Percentiles rank a stretch among this genome's conserved stretches.
These are phyloP conservation scores for Niebla homalea DNA, from an alignment of 495 filamentous ascomycete species.

Conservation along the genomic window DNA sequence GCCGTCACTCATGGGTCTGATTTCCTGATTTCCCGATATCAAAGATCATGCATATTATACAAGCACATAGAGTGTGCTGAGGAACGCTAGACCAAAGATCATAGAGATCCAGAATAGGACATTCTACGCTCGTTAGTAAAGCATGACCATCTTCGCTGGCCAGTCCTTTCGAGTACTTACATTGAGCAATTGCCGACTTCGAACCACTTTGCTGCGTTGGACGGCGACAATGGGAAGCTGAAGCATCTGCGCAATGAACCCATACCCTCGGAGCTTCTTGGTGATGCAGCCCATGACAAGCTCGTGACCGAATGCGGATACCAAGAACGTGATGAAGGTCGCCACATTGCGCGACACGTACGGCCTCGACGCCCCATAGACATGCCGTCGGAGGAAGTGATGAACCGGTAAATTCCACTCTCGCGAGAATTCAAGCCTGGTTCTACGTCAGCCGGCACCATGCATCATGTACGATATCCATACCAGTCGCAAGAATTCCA, in stretches of 20 bases:
- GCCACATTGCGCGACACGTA: conserved; percentile 67
- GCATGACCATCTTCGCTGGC: neutral
- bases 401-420: conserved; percentile 99
- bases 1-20: too few relatives aligned
- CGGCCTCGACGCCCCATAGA: conserved; percentile 67
- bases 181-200: conserved; percentile 63
- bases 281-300: conserved; percentile 97
- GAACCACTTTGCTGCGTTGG: conserved; percentile 66
- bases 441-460: conserved; percentile 2
- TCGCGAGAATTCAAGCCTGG: conserved; percentile 83
- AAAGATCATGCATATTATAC: conserved; percentile 19
- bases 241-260: conserved; percentile 87
- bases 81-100: conserved; percentile 79
- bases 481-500: conserved; percentile 57
- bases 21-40: neutral
- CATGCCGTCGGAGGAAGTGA: conserved; percentile 88
- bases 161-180: conserved; percentile 24
- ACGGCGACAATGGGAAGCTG: conserved; percentile 89
- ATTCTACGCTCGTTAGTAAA: conserved; percentile 35
- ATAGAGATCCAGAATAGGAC: conserved; percentile 90
- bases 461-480: conserved; percentile 3
- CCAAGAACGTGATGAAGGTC: conserved; percentile 83
- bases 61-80: conserved; percentile 49
- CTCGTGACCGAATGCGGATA: conserved; percentile 81
- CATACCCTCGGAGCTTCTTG: conserved; percentile 90